A percentile compares a stretch with the other conserved stretches of the same genome.
phyloP scores from a whole-genome alignment of 2,329 filamentous ascomycete genomes.

The Hawksworthiomyces lignivorus region DNA sequence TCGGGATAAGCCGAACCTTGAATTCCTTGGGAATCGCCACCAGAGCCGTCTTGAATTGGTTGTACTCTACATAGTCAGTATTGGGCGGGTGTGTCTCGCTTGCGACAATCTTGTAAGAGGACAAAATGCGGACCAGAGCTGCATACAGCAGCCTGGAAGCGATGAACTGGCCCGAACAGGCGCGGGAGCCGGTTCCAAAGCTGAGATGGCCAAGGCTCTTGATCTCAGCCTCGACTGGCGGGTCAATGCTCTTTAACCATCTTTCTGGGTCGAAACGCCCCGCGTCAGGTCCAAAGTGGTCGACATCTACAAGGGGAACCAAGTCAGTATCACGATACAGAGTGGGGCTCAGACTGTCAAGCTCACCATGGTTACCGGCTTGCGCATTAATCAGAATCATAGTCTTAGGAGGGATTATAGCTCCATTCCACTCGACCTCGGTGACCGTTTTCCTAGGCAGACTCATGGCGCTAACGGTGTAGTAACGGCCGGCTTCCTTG shows the following conservation, averaged over 20 bases:
- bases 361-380: slow-evolving; percentile 66
- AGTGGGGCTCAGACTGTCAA: too few relatives aligned
- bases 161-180: slow-evolving; percentile 57
- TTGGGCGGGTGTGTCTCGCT: slow-evolving; percentile 56
- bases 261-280: slow-evolving; percentile 61
- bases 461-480: slow-evolving; percentile 72
- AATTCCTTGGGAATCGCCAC: slow-evolving; percentile 14
- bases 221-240: slow-evolving; percentile 8
- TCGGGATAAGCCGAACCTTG: slow-evolving; percentile 14
- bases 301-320: too few relatives aligned
- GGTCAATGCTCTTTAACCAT: slow-evolving; percentile 39
- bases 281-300: slow-evolving; percentile 55
- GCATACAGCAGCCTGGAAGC: slow-evolving; percentile 57
- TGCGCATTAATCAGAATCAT: slow-evolving; percentile 77
- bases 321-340: too few relatives aligned
- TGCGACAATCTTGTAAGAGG: slow-evolving; percentile 37
- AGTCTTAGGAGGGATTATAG: slow-evolving; percentile 63
- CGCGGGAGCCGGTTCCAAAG: slow-evolving; percentile 55
- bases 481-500: slow-evolving; percentile 72
- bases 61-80: slow-evolving; percentile 16
- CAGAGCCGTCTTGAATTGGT: slow-evolving; percentile 14
- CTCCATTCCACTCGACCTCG: slow-evolving; percentile 61
- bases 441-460: slow-evolving; percentile 66
- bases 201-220: slow-evolving; percentile 52
- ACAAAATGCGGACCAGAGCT: slow-evolving; percentile 45